Conservation (phyloP, 306 rosid genomes). For the Malus sylvestris region DNA sequence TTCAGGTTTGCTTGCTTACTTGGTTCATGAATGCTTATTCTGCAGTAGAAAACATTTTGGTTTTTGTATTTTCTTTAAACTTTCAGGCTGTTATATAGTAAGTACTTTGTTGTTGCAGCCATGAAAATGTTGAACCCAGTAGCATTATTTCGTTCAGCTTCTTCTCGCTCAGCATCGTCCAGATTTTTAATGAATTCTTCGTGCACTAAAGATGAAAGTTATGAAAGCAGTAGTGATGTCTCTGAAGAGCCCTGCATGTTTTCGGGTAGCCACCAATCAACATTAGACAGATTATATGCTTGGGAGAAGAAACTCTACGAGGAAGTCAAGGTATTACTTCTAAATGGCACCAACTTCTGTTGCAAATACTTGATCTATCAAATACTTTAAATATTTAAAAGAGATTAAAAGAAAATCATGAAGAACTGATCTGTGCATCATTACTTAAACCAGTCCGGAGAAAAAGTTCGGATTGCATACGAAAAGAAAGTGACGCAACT, state of each 20-base stretch:
- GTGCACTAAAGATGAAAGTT: constrained; percentile 39
- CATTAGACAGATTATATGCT: constrained; percentile 73
- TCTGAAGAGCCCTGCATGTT: constrained; percentile 45
- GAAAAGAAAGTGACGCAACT: constrained; percentile 73
- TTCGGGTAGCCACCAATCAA: constrained; percentile 73
- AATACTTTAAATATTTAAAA: not conserved
- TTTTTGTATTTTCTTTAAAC: not conserved
- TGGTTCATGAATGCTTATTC: constrained; percentile 24
- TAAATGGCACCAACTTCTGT: not conserved
- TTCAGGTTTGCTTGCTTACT: constrained; percentile 43
- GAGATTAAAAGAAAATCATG: not conserved
- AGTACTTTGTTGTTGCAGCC: constrained; percentile 40
- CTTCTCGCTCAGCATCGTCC: constrained; percentile 67
- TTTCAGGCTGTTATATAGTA: constrained; percentile 10
- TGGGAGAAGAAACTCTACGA: constrained; percentile 95
- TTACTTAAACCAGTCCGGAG: constrained; percentile 65
- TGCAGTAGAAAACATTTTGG: not conserved
- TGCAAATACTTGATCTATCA: not conserved
- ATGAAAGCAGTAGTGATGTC: constrained; percentile 36
- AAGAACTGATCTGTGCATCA: constrained; percentile 7
- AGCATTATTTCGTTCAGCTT: constrained; percentile 77
- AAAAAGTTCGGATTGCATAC: constrained; percentile 64
- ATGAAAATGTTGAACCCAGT: constrained; percentile 83
- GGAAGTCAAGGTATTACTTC: constrained; percentile 67
- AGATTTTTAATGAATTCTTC: constrained; percentile 47